A percentile compares a stretch with the other conserved stretches of the same genome.
Evolutionary conservation across 2,329 filamentous ascomycete species (phyloP).

Genomic region (Ploettnerulaceae sp.): DNA sequence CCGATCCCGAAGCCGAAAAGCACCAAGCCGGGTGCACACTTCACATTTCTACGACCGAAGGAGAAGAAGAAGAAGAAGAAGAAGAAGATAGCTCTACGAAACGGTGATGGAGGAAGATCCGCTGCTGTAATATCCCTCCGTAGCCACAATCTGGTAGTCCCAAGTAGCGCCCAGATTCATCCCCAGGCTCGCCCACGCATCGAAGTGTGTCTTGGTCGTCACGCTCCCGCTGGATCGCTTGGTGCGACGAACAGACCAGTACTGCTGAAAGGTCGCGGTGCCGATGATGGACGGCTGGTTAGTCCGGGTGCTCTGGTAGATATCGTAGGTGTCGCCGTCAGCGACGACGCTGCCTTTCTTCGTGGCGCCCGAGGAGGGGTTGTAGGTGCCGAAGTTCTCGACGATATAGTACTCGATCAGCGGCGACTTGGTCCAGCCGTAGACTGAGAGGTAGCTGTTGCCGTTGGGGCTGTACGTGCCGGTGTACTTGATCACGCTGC

Average conservation of each 20-base stretch:
- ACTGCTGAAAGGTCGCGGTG: conserved; percentile 48
- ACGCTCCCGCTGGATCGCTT: conserved; percentile 49
- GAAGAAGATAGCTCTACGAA: too few species aligned
- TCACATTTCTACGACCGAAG: too few species aligned
- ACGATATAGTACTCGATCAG: conserved; percentile 46
- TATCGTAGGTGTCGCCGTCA: conserved; percentile 51
- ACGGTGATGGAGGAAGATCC: conserved; percentile 18
- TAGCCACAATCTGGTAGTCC: conserved; percentile 47
- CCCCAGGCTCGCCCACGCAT: conserved; percentile 46
- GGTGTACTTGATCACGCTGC: conserved; percentile 38
- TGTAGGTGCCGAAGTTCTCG: conserved; percentile 47
- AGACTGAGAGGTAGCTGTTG: conserved; percentile 51
- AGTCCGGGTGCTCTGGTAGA: conserved; percentile 36
- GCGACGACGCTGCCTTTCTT: conserved; percentile 46
- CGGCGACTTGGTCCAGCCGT: conserved; percentile 46
- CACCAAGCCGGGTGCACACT: too few species aligned
- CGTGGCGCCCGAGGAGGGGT: conserved; percentile 44
- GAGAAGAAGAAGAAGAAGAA: too few species aligned
- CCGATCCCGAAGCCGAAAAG: too few species aligned
- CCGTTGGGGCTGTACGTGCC: conserved; percentile 39
- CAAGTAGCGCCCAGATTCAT: conserved; percentile 43
- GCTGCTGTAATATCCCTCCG: conserved; percentile 17
- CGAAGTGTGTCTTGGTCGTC: conserved; percentile 46
- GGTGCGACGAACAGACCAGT: conserved; percentile 46
- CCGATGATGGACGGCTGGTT: conserved; percentile 44